Base-by-base conservation (phyloP, 768 basidiomycete species). In the Lentinula guzmanii region DNA sequence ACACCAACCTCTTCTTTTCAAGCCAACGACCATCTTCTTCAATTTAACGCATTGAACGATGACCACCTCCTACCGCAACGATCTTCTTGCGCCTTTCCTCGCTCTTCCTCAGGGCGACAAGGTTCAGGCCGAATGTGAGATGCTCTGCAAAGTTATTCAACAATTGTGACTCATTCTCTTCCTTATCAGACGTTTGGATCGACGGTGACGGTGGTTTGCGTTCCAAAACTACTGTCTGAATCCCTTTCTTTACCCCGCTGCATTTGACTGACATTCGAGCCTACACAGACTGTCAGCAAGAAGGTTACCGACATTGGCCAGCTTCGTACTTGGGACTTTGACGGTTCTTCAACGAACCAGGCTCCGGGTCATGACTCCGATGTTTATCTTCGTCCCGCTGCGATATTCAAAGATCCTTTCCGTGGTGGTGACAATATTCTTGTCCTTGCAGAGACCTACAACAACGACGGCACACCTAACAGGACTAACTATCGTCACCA, bases 371-470 rank as follows among this genome's bases (percentile, higher is more conserved):
- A 82, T 71, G 91, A 99, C 79, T 99, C 97, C 7, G 97, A 98
- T 72, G 91, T 99, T 78, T 96, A 94, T 78, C 95, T 99, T 69
- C 92, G 95, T 67, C 97, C 97, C 52, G 93, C 86, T 61, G 87
- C 95, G 68, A 94, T 95, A 79, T 99, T 97, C 89, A 95, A 91
- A 70, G 97, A 99, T 72, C 97, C 97, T 59, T 99, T 98, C 94
- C 94, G 97, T 64, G 92, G 95, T 54, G 96, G 96, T 61, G 89
- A 95, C 81, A 98, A 97, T 81, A 97, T 98, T 70, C 85, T 98
- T 62, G 95, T 98, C 68, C 89, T 98, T 52, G 94, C 95, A 54
- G 95, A 95, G 76, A 93, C 91, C 70, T 98, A 96, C 86, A 97
- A 97, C 87, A 97, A 86, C 78, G 97, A 99, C 67, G 97, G 97